Evolutionary conservation across 441 rosid genomes (phyloP), one percentile per base, ranked within the genome.

Genomic region (Arabidopsis lyrata): DNA sequence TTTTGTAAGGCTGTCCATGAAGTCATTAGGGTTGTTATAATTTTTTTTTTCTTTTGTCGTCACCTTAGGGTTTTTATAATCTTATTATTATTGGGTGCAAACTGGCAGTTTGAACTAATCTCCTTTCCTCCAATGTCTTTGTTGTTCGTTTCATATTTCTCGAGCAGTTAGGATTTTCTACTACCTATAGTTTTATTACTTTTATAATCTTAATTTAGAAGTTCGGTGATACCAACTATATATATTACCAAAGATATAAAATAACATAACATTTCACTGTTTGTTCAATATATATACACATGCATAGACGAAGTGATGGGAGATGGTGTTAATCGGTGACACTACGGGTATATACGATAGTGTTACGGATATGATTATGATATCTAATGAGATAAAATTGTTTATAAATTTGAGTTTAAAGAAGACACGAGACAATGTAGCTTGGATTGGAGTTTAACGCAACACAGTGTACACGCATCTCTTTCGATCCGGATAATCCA

Each of bases 51-150:
- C 11, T 18, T 49, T 49, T 60, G 77, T 74, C 67, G 63, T 75
- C 73, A 41, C 20, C 15, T 59, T 41, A 32, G 22, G 13, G 41
- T 62, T 50, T 47, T 52, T 67, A 42, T 53, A 15, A 61, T 42
- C 13, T 11, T 31, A 49, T 67, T 42, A 67, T 52, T 52, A 34
- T 39, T 52, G 42, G 57, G 24, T 75, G 69, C 78, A 75, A 54
- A 61, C 78, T 75, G 78, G 74, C 78, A 61, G 69, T 60, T 75
- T 75, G 74, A 68, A 75, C 15, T 34, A 22, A 59, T 67, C 68
- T 52, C 56, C 54, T 16, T 47, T 39, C 36, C 15, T 60, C 49
- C 31, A 50, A 54, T 60, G 78, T 75, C 73, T 41, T 52, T 75
- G 73, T 75, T 73, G 45, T 53, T 75, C 66, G 55, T 59, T 75